phyloP scores from a whole-genome alignment of 2,329 filamentous ascomycete species.

The Pyricularia pennisetigena region DNA sequence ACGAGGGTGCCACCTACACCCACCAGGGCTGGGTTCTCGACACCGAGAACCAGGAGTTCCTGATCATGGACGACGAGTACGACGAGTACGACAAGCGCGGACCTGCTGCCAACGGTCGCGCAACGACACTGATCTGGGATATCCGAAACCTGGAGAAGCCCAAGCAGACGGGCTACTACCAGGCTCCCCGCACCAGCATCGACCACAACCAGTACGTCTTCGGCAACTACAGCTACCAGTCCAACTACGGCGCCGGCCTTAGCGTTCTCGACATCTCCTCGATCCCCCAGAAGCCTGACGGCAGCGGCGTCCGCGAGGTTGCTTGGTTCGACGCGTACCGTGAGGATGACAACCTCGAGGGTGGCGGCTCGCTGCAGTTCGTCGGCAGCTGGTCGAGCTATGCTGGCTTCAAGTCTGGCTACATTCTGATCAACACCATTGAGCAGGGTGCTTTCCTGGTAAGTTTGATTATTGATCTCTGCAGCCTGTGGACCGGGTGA shows the following conservation, averaged over 20 bases:
- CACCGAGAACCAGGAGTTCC: conserved; percentile 28
- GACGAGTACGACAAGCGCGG: conserved; percentile 31
- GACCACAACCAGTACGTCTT: conserved; percentile 36
- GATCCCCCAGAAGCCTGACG: conserved; percentile 22
- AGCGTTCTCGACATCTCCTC: conserved; percentile 23
- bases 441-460: conserved; percentile 30
- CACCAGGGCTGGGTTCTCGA: conserved; percentile 46
- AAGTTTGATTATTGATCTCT: conserved; percentile 6
- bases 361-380: conserved; percentile 24
- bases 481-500: not conserved
- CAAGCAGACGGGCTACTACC: conserved; percentile 30
- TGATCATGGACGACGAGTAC: conserved; percentile 42
- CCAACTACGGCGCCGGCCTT: conserved; percentile 36
- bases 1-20: conserved; percentile 46
- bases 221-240: conserved; percentile 30
- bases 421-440: conserved; percentile 36
- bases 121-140: conserved; percentile 39
- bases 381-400: conserved; percentile 33
- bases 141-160: conserved; percentile 30
- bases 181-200: conserved; percentile 23
- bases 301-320: conserved; percentile 28
- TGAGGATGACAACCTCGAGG: conserved; percentile 30
- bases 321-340: conserved; percentile 37
- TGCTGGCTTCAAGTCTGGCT: conserved; percentile 26
- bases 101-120: conserved; percentile 22